Base-by-base conservation (phyloP, 2,329 filamentous ascomycete genomes). In the Fusarium mexicanum region DNA sequence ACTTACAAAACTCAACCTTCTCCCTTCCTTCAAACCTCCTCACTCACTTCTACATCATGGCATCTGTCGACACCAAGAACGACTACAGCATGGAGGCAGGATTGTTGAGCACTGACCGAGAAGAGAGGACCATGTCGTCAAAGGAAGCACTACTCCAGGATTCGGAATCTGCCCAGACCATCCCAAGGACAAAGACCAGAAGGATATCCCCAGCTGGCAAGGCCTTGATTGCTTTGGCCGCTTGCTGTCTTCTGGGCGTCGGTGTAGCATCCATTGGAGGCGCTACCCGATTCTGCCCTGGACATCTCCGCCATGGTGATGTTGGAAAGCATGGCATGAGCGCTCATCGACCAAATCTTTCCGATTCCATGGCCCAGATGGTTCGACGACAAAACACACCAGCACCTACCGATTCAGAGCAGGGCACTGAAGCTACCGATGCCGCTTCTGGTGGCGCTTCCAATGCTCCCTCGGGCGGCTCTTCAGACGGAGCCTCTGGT, bases 371-470 rank as follows among this genome's bases (percentile, higher is more conserved):
- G 72, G 86, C 92, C 63, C 88, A 90, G 65, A 83, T 94, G 64
- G 92, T 89, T 43, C 91, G 90, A 81, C 88, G 92, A 71, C 88
- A 84, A 71, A 79, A 91, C 72, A 81, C 84, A 61, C 76, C 76
- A 40, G 64, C 31, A 11, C 55, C 76, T n/a, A 57, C 66, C 54
- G 59, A 69, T 41, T 68, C 70, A 48, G 54, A 64, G 16, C 59
- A 64, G 37, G 59, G 50, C 13, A 55, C 61, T n/a, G 61, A 59
- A 14, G 60, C 73, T 14, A 72, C 57, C 16, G 31, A 48, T 10
- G 33, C 46, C 11, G 51, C 66, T 43, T 43, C 64, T 48, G 46
- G 51, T 26, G 33, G 48, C 9, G 59, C 67, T 16, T 70, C 67
- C n/a, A 50, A 48, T 43, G 46, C 38, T 41, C 61, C 61, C 4